phyloP scores from a whole-genome alignment of 108 stramenopile species.

The Asterionellopsis glacialis region DNA sequence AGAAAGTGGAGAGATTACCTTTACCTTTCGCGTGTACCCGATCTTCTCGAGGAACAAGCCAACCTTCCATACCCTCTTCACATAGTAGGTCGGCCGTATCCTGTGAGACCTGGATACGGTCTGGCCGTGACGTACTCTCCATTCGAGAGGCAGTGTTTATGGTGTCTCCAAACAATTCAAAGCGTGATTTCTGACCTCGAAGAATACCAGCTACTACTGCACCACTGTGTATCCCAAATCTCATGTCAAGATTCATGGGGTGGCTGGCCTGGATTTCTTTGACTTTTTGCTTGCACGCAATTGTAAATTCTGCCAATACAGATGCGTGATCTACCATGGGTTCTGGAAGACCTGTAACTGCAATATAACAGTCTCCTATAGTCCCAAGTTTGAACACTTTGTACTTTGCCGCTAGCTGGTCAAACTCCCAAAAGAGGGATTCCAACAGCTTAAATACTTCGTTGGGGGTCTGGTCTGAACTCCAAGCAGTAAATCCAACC shows the following conservation, averaged over 20 bases:
- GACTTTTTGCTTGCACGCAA: conserved; percentile 1
- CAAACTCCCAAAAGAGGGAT: conserved; percentile 27
- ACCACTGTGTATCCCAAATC: conserved; percentile 18
- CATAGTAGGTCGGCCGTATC: conserved; percentile 18
- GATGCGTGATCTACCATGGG: conserved; percentile 12
- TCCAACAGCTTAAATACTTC: conserved; percentile 29
- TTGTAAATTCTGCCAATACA: conserved; percentile 14
- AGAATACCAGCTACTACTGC: conserved; percentile 21
- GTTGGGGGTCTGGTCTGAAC: conserved; percentile 9
- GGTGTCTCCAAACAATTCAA: conserved; percentile 28
- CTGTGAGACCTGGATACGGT: conserved; percentile 25
- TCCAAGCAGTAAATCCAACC: conserved; percentile 43
- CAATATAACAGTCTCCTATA: conserved; percentile 40
- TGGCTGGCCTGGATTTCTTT: conserved; percentile 12
- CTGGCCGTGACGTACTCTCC: conserved; percentile 12
- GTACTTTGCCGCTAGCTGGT: conserved; percentile 25
- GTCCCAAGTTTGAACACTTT: conserved; percentile 39
- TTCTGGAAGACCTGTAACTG: conserved; percentile 14
- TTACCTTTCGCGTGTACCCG: conserved; percentile 24
- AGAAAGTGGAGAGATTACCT: conserved; percentile 16
- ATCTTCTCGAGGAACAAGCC: conserved; percentile 15
- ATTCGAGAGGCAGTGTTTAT: conserved; percentile 24
- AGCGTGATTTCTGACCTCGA: conserved; percentile 16
- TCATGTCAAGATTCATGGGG: conserved; percentile 9
- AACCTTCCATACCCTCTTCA: conserved; percentile 14